phyloP scores from a whole-genome alignment of 2,329 filamentous ascomycete species.

The Diaporthe batatas region DNA sequence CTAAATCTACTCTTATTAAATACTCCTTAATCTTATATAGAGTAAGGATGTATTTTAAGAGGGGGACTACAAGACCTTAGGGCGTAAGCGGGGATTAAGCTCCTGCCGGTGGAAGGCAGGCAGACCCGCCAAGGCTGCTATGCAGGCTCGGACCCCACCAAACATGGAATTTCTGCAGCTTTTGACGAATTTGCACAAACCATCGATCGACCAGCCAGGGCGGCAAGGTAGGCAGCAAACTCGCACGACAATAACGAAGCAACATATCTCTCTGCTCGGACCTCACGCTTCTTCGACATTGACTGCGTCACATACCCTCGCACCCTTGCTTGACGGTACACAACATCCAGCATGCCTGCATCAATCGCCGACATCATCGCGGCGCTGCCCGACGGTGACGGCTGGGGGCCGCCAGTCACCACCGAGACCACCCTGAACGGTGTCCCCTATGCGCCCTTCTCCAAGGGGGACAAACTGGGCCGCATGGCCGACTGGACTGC shows the following conservation, averaged over 20 bases:
- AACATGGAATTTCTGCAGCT: constrained; percentile 40
- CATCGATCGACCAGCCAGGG: not conserved
- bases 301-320: not conserved
- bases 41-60: no score
- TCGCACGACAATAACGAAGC: constrained; percentile 4
- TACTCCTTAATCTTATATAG: no score
- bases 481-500: constrained; percentile 99
- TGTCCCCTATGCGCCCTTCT: constrained; percentile 97
- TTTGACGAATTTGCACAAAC: constrained; percentile 36
- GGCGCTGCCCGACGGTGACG: constrained; percentile 79
- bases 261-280: not conserved
- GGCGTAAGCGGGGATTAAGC: not conserved
- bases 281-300: not conserved
- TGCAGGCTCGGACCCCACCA: constrained; percentile 39
- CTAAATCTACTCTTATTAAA: no score
- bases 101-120: constrained; percentile 5
- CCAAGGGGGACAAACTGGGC: constrained; percentile 97
- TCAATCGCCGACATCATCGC: constrained; percentile 73
- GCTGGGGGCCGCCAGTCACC: constrained; percentile 89
- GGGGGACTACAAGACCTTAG: no score
- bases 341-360: constrained; percentile 44
- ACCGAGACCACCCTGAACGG: constrained; percentile 91
- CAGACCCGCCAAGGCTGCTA: constrained; percentile 21
- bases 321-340: not conserved
- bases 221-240: constrained; percentile 1